Evolutionary conservation across 495 filamentous ascomycete genomes (phyloP).

Genomic region (Aspergillus egyptiacus): DNA sequence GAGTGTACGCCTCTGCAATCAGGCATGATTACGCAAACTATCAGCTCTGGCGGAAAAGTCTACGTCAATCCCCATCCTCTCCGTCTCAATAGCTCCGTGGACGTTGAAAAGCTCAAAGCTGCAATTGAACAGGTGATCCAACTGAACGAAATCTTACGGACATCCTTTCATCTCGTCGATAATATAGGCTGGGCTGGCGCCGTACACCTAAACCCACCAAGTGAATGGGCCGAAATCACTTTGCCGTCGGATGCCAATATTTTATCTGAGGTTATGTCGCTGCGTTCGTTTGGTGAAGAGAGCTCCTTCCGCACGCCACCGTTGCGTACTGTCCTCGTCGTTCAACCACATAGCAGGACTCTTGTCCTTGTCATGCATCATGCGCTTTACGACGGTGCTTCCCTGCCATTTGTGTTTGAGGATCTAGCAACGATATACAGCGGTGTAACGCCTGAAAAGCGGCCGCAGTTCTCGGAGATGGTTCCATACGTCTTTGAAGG

Average conservation of each 20-base stretch:
- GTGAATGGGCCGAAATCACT: conserved; percentile 19
- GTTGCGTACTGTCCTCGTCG: conserved; percentile 17
- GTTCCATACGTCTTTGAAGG: conserved; percentile 23
- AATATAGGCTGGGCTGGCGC: conserved; percentile 25
- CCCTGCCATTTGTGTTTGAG: conserved; percentile 62
- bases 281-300: conserved; percentile 16
- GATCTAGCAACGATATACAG: conserved; percentile 41
- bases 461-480: conserved; percentile 27
- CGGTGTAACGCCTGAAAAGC: conserved; percentile 14
- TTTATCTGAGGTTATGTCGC: conserved; percentile 8
- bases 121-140: conserved; percentile 44
- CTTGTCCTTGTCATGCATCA: conserved; percentile 58
- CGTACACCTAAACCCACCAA: conserved; percentile 18
- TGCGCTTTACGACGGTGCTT: conserved; percentile 82
- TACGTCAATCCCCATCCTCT: conserved; percentile 67
- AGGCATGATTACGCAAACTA: conserved; percentile 64
- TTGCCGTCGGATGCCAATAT: conserved; percentile 12
- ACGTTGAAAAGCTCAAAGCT: conserved; percentile 33
- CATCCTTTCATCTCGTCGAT: conserved; percentile 43
- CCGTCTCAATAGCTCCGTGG: conserved; percentile 34
- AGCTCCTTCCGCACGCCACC: conserved; percentile 17
- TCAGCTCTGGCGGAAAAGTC: conserved; percentile 40
- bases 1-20: conserved; percentile 71
- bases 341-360: conserved; percentile 17
- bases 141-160: conserved; percentile 54